Conservation (phyloP, 768 basidiomycete genomes). For the Myochromella boudieri region DNA sequence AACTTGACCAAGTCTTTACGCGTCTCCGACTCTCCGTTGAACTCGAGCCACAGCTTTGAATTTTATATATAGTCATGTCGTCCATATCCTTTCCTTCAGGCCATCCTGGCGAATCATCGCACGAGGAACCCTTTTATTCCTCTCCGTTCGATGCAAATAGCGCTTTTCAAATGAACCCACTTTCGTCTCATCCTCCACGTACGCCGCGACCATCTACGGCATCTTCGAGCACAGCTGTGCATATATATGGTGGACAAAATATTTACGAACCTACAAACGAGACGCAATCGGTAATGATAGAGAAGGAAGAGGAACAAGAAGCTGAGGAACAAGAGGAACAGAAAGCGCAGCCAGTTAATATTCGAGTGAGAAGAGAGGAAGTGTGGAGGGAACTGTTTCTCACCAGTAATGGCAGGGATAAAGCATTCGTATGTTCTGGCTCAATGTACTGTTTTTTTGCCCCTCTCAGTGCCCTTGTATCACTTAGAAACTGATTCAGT, state of each 20-base stretch:
- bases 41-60: too few species aligned
- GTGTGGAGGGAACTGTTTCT: conserved; percentile 81
- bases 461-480: neutral
- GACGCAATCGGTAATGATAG: conserved; percentile 30
- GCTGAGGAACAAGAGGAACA: conserved; percentile 48
- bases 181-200: conserved; percentile 76
- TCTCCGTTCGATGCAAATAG: conserved; percentile 56
- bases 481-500: conserved; percentile 82
- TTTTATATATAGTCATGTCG: conserved; percentile 62
- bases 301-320: conserved; percentile 37
- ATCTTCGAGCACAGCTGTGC: conserved; percentile 31
- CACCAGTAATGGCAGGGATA: conserved; percentile 80
- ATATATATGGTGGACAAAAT: conserved; percentile 37
- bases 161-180: conserved; percentile 81
- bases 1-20: conserved; percentile 3
- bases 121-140: conserved; percentile 54
- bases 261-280: conserved; percentile 47
- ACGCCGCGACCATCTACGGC: conserved; percentile 63
- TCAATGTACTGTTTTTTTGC: neutral
- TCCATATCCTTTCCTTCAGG: conserved; percentile 61
- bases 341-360: conserved; percentile 40
- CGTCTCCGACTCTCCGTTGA: neutral
- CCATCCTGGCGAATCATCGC: conserved; percentile 39
- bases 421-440: conserved; percentile 67
- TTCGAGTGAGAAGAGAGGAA: conserved; percentile 57